Percentiles rank a stretch among this genome's conserved stretches.
phyloP scores from a whole-genome alignment of 306 rosid species.

The Hippophae tibetana region DNA sequence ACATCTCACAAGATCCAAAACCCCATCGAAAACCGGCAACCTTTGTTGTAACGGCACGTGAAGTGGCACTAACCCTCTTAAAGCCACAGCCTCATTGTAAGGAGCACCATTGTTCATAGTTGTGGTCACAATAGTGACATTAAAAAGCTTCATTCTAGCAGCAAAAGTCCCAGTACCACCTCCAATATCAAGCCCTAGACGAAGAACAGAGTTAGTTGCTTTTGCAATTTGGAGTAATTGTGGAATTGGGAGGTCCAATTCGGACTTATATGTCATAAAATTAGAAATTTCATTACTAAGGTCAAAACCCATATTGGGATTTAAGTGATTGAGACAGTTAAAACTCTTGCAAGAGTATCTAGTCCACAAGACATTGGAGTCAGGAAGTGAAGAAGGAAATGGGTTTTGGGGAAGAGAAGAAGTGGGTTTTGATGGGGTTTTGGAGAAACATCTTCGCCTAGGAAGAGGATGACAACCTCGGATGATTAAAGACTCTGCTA shows the following conservation, averaged over 20 bases:
- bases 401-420: slow-evolving; percentile 45
- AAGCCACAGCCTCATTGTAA: neutral
- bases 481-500: slow-evolving; percentile 54
- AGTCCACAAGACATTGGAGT: slow-evolving; percentile 51
- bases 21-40: slow-evolving; percentile 24
- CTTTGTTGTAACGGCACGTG: neutral
- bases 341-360: slow-evolving; percentile 65
- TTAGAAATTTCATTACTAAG: slow-evolving; percentile 27
- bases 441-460: slow-evolving; percentile 82
- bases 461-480: slow-evolving; percentile 99
- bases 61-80: neutral
- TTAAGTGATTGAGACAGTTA: slow-evolving; percentile 45
- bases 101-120: neutral
- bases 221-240: neutral
- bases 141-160: neutral
- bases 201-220: neutral
- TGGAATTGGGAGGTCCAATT: neutral
- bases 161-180: neutral
- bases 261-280: slow-evolving; percentile 29
- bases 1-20: slow-evolving; percentile 74
- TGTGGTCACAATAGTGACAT: neutral
- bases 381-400: slow-evolving; percentile 50
- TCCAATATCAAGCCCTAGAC: neutral
- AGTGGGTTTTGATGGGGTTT: slow-evolving; percentile 52
- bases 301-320: slow-evolving; percentile 59